A percentile compares a stretch with the other conserved stretches of the same genome.
Evolutionary conservation across 139 green algal genomes (phyloP).

Genomic region (Auxenochlorella pyrenoidosa): DNA sequence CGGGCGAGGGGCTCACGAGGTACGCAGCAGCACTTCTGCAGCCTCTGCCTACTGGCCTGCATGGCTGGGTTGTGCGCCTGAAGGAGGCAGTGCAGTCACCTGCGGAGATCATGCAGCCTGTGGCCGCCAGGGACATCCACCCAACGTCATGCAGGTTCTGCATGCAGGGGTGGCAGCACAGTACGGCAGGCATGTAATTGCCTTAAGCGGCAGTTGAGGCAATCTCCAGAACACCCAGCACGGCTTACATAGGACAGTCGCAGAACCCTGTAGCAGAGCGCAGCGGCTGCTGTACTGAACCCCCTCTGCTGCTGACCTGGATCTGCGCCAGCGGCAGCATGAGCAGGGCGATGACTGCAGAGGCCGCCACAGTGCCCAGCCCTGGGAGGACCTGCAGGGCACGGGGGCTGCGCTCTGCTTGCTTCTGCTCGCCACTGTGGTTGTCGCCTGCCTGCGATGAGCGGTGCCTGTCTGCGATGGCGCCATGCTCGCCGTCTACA

Average conservation of each 20-base stretch:
- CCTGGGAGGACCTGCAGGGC: slow-evolving; percentile 35
- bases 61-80: too few species aligned
- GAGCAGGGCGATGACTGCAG: slow-evolving; percentile 42
- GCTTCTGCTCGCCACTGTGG: too few species aligned
- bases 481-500: background rate
- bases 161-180: background rate
- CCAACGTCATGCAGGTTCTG: slow-evolving; percentile 49
- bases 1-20: background rate
- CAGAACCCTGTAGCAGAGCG: background rate
- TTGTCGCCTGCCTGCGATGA: too few species aligned
- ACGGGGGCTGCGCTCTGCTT: background rate
- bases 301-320: background rate
- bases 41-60: too few species aligned
- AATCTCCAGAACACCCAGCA: background rate
- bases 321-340: slow-evolving; percentile 56
- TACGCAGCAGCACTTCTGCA: too few species aligned
- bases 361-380: slow-evolving; percentile 18
- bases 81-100: too few species aligned
- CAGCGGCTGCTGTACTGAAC: background rate
- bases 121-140: slow-evolving; percentile 47
- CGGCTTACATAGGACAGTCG: background rate
- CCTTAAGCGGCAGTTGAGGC: too few species aligned
- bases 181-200: background rate
- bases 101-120: slow-evolving; percentile 38
- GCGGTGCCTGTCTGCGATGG: too few species aligned